phyloP scores from a whole-genome alignment of 179 eudicot genomes.

The Silene vulgaris region DNA sequence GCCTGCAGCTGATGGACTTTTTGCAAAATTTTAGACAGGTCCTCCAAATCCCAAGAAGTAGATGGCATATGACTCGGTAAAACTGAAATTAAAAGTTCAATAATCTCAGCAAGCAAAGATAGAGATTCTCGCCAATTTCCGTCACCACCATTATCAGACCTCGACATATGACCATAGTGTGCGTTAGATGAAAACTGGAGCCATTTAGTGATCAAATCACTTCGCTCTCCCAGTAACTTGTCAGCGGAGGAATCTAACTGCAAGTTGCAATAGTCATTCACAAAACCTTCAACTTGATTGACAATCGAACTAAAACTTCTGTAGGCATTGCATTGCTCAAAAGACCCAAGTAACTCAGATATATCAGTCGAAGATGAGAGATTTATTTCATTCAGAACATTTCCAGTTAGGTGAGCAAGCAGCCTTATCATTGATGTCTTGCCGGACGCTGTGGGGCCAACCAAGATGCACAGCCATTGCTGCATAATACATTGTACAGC shows the following conservation, averaged over 20 bases:
- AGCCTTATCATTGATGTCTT: slow-evolving; percentile 79
- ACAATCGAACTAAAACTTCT: slow-evolving; percentile 55
- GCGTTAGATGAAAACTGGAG: slow-evolving; percentile 49
- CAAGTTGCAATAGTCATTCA: slow-evolving; percentile 61
- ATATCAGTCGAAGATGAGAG: slow-evolving; percentile 90
- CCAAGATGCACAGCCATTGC: slow-evolving; percentile 79
- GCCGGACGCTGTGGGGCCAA: slow-evolving; percentile 87
- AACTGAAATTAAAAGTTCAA: slow-evolving; percentile 45
- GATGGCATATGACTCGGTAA: slow-evolving; percentile 33
- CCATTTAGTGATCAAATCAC: slow-evolving; percentile 50
- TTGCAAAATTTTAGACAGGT: slow-evolving; percentile 45
- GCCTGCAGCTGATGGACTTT: slow-evolving; percentile 51
- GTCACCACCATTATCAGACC: slow-evolving; percentile 30
- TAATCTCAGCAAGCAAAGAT: slow-evolving; percentile 44
- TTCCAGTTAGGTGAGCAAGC: slow-evolving; percentile 79
- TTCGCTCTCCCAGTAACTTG: slow-evolving; percentile 37
- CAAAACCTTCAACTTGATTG: slow-evolving; percentile 52
- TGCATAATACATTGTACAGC: slow-evolving; percentile 67
- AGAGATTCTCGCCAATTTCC: slow-evolving; percentile 49
- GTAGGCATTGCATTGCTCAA: slow-evolving; percentile 87
- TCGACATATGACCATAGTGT: slow-evolving; percentile 31
- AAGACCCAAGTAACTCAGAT: slow-evolving; percentile 87
- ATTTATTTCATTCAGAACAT: slow-evolving; percentile 72
- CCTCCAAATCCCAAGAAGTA: slow-evolving; percentile 51
- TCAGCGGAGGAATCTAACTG: slow-evolving; percentile 43